Evolutionary conservation across 2,329 filamentous ascomycete species (phyloP).

Genomic region (Monosporascus sp.): DNA sequence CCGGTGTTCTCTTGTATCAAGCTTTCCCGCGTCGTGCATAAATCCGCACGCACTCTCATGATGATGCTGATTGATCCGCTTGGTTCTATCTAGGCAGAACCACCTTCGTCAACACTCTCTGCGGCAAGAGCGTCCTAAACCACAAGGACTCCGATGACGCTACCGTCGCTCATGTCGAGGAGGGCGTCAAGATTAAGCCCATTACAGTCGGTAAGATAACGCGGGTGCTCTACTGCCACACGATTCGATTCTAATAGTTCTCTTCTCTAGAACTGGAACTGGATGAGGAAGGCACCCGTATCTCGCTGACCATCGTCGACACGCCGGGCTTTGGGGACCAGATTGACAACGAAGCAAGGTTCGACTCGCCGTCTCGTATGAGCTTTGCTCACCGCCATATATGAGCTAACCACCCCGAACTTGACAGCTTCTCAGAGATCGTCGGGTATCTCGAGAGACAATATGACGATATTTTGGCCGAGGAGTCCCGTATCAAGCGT

Average conservation of each 20-base stretch:
- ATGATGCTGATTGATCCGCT: conserved; percentile 7
- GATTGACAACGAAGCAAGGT: conserved; percentile 98
- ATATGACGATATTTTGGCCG: conserved; percentile 98
- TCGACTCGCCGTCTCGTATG: conserved; percentile 24
- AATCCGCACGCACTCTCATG: background rate
- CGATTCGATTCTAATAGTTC: conserved; percentile 16
- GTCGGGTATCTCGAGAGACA: conserved; percentile 97
- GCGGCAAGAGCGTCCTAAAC: conserved; percentile 84
- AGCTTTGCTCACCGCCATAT: conserved; percentile 21
- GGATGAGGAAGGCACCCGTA: conserved; percentile 96
- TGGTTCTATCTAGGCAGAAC: conserved; percentile 71
- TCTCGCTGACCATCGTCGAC: conserved; percentile 97
- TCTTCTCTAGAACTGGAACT: conserved; percentile 71
- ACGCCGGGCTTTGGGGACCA: conserved; percentile 98
- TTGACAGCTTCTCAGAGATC: conserved; percentile 84
- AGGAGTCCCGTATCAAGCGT: conserved; percentile 99
- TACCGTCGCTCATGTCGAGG: conserved; percentile 82
- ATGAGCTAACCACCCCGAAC: background rate
- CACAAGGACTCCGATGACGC: conserved; percentile 94
- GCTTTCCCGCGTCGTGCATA: conserved; percentile 3
- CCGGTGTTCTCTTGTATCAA: conserved; percentile 1
- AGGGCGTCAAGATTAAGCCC: conserved; percentile 97
- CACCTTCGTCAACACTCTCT: conserved; percentile 99
- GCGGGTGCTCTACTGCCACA: background rate
- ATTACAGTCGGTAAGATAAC: conserved; percentile 80